A percentile compares a stretch with the other conserved stretches of the same genome.
phyloP scores from a whole-genome alignment of 2,329 filamentous ascomycete genomes.

The Neurospora sp. region DNA sequence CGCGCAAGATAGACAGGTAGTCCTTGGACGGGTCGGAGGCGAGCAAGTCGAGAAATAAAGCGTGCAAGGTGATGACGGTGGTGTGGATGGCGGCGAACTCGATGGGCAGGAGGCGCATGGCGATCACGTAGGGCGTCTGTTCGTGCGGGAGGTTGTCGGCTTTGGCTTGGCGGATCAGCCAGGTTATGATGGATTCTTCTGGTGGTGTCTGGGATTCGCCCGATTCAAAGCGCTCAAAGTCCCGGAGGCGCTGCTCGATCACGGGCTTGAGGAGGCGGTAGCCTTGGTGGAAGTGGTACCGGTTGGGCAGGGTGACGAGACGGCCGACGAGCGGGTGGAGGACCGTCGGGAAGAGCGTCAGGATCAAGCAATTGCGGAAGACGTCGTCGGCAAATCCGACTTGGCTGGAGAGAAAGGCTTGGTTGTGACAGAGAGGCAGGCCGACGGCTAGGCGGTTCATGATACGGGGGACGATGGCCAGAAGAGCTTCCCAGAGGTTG shows the following conservation, averaged over 20 bases:
- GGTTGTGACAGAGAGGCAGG: slow-evolving; percentile 28
- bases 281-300: slow-evolving; percentile 35
- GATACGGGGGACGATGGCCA: slow-evolving; percentile 31
- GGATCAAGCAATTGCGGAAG: slow-evolving; percentile 32
- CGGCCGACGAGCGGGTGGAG: slow-evolving; percentile 40
- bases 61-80: slow-evolving; percentile 41
- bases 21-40: slow-evolving; percentile 25
- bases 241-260: slow-evolving; percentile 38
- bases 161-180: slow-evolving; percentile 42
- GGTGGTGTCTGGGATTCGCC: slow-evolving; percentile 18
- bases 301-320: slow-evolving; percentile 34
- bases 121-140: slow-evolving; percentile 36
- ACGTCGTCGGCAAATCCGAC: slow-evolving; percentile 41
- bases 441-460: slow-evolving; percentile 36
- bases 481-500: slow-evolving; percentile 35
- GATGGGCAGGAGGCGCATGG: slow-evolving; percentile 42
- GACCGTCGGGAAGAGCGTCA: slow-evolving; percentile 36
- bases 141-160: slow-evolving; percentile 33
- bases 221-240: slow-evolving; percentile 31
- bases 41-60: slow-evolving; percentile 37
- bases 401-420: slow-evolving; percentile 36
- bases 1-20: slow-evolving; percentile 30
- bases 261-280: slow-evolving; percentile 33
- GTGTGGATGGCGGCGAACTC: slow-evolving; percentile 53
- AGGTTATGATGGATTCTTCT: slow-evolving; percentile 48